Conservation (phyloP, 2,329 filamentous ascomycete genomes). For the Proliferodiscus dingleyae region DNA sequence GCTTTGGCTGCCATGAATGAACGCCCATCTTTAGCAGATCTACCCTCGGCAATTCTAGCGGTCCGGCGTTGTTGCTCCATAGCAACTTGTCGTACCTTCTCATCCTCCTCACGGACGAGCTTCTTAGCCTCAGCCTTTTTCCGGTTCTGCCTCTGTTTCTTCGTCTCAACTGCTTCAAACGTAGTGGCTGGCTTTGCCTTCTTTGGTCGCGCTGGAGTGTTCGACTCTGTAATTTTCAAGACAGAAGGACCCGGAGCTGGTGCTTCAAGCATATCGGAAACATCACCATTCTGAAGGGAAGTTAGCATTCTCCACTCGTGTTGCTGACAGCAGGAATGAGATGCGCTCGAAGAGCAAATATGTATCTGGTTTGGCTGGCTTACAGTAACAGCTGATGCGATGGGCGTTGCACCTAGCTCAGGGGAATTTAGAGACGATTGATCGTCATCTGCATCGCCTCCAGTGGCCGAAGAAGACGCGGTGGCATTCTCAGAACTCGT, state of each 20-base stretch:
- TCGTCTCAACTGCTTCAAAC: slow-evolving; percentile 69
- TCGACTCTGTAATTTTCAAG: slow-evolving; percentile 69
- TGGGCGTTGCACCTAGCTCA: slow-evolving; percentile 49
- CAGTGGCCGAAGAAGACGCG: slow-evolving; percentile 64
- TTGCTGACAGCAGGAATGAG: too few relatives aligned
- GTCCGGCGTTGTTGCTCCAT: slow-evolving; percentile 79
- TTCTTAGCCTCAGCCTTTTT: slow-evolving; percentile 82
- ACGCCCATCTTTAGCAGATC: slow-evolving; percentile 75
- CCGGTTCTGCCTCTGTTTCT: slow-evolving; percentile 93
- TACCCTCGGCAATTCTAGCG: slow-evolving; percentile 77
- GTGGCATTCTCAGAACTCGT: slow-evolving; percentile 42
- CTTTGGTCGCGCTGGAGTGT: slow-evolving; percentile 51
- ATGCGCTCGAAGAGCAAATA: too few relatives aligned
- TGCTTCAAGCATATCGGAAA: slow-evolving; percentile 89
- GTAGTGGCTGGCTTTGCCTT: slow-evolving; percentile 54
- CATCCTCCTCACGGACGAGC: slow-evolving; percentile 67
- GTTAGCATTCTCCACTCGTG: too few relatives aligned
- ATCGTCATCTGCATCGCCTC: slow-evolving; percentile 76
- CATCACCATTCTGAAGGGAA: slow-evolving; percentile 45
- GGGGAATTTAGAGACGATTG: slow-evolving; percentile 67
- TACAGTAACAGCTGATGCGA: slow-evolving; percentile 27
- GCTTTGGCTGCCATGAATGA: slow-evolving; percentile 45
- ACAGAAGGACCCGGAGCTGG: slow-evolving; percentile 63
- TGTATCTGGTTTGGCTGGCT: not conserved
- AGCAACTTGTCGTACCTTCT: slow-evolving; percentile 69